phyloP scores from a whole-genome alignment of 371 early-diverging fungal genomes.

The Umbelopsis sp. region DNA sequence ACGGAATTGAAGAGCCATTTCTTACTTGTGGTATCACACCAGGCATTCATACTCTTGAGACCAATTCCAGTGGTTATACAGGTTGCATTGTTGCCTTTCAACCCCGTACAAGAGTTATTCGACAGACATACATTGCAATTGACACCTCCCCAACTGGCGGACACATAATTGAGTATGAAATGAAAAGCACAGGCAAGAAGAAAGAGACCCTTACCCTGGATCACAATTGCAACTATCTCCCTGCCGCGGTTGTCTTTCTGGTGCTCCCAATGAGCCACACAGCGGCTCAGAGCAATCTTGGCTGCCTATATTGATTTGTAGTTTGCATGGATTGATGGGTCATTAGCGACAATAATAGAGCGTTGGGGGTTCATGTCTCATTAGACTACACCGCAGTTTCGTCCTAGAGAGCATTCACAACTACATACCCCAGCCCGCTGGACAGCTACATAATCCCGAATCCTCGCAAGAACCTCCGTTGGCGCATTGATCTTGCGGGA shows the following conservation, averaged over 20 bases:
- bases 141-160: conserved; percentile 49
- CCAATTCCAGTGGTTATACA: conserved; percentile 52
- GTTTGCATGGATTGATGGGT: no score
- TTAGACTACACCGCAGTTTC: no score
- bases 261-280: conserved; percentile 46
- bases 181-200: background rate
- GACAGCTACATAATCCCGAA: conserved; percentile 44
- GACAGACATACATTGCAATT: conserved; percentile 54
- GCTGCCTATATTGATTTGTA: conserved; percentile 26
- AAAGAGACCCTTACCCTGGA: conserved; percentile 34
- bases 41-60: conserved; percentile 52
- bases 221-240: conserved; percentile 46
- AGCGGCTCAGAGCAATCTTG: conserved; percentile 44
- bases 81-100: conserved; percentile 43
- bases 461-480: conserved; percentile 49
- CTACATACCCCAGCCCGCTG: conserved; percentile 50
- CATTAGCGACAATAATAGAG: no score
- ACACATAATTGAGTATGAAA: background rate
- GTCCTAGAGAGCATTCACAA: background rate
- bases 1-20: background rate
- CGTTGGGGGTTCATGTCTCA: no score
- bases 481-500: conserved; percentile 38
- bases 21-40: conserved; percentile 56
- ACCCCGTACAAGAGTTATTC: conserved; percentile 35
- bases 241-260: conserved; percentile 33